Conservation (phyloP, 257 asterid species). For the Solanum virginianum region DNA sequence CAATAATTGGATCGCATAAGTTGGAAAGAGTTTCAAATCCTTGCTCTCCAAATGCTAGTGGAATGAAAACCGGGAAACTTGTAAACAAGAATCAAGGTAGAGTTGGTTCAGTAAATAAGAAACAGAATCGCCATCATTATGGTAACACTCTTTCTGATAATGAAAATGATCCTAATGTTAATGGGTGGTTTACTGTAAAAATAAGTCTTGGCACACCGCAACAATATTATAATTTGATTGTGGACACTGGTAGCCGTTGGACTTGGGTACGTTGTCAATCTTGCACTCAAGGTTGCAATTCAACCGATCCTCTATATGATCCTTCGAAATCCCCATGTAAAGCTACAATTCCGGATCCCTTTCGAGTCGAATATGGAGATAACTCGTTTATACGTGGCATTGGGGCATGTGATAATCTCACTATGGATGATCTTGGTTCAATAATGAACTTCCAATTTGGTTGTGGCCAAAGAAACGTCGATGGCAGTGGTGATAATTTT, state of each 20-base stretch:
- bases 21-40: background rate
- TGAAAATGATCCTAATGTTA: background rate
- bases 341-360: background rate
- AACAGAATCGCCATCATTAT: background rate
- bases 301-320: background rate
- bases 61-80: background rate
- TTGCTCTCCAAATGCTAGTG: background rate
- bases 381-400: fast-evolving
- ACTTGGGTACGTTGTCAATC: background rate
- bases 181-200: background rate
- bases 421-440: background rate
- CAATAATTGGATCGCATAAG: background rate
- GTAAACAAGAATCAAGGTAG: background rate
- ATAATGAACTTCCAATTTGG: background rate
- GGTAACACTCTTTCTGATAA: background rate
- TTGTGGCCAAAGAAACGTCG: background rate
- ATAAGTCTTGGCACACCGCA: background rate
- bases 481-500: background rate
- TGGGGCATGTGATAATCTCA: background rate
- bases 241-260: background rate
- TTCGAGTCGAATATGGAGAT: background rate
- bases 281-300: background rate
- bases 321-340: background rate
- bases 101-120: background rate
- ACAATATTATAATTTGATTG: background rate